Percentiles rank a stretch among this genome's conserved stretches.
These are phyloP conservation scores for Gyromitra esculenta DNA, from an alignment of 2,329 filamentous ascomycete genomes.

Conservation along the genomic window DNA sequence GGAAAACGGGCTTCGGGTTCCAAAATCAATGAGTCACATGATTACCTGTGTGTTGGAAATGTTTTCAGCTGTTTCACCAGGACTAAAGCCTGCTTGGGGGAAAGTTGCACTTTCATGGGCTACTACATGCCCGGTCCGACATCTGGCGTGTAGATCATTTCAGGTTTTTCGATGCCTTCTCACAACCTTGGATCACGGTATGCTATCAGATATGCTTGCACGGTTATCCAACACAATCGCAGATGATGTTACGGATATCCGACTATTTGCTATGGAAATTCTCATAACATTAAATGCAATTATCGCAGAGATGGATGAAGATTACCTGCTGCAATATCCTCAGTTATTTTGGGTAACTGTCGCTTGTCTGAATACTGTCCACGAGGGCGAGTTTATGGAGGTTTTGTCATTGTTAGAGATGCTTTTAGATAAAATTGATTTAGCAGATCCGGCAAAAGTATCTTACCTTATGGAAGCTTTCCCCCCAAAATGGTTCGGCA, in stretches of 20 bases:
- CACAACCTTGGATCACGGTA: constrained; percentile 86
- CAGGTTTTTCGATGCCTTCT: constrained; percentile 96
- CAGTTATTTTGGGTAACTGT: constrained; percentile 98
- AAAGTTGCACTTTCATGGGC: constrained; percentile 93
- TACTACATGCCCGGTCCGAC: constrained; percentile 92
- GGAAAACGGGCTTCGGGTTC: constrained; percentile 80
- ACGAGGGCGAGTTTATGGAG: constrained; percentile 93
- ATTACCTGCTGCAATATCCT: constrained; percentile 85
- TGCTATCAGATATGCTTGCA: constrained; percentile 97
- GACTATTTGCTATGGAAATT: constrained; percentile 98
- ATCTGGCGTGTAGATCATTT: constrained; percentile 95
- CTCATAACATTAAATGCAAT: constrained; percentile 91
- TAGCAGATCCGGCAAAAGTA: constrained; percentile 72
- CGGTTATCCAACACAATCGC: constrained; percentile 96
- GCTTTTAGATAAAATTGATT: constrained; percentile 83
- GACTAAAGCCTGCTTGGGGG: constrained; percentile 90
- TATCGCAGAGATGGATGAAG: constrained; percentile 81
- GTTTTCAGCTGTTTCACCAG: constrained; percentile 83
- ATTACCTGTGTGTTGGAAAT: constrained; percentile 83
- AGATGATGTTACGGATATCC: constrained; percentile 91
- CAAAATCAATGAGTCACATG: constrained; percentile 84
- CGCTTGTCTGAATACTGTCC: constrained; percentile 94
- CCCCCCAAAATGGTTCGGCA: constrained; percentile 86
- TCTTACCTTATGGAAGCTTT: constrained; percentile 80
- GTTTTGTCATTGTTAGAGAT: constrained; percentile 90